A percentile compares a stretch with the other conserved stretches of the same genome.
Conservation (phyloP, 306 rosid species). For the Trichosanthes truncata region DNA sequence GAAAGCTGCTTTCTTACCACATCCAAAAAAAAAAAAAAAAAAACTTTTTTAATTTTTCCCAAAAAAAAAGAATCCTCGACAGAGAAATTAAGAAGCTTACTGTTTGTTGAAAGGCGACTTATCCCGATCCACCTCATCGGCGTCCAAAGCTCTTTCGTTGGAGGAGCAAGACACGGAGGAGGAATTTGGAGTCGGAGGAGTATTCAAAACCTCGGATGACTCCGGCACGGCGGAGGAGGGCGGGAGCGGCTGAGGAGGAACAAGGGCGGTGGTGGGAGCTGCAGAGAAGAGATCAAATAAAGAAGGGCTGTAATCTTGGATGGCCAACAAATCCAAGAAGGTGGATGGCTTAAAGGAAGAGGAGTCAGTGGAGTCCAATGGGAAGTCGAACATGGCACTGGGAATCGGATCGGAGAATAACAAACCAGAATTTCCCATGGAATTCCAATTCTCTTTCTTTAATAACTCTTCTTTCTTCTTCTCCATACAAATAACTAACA, state of each 20-base stretch:
- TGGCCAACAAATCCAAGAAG: constrained; percentile 22
- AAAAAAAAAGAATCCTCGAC: not conserved
- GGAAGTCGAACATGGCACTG: constrained; percentile 15
- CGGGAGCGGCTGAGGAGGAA: not conserved
- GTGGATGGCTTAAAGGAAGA: constrained; percentile 4
- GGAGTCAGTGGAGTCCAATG: constrained; percentile 6
- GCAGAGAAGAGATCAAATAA: constrained; percentile 35
- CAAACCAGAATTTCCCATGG: not conserved
- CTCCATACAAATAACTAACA: not conserved
- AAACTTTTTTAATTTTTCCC: too few relatives aligned
- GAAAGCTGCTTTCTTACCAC: not conserved
- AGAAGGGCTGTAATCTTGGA: constrained; percentile 18
- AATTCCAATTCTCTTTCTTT: not conserved
- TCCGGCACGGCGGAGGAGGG: constrained; percentile 14
- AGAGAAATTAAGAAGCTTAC: constrained; percentile 23
- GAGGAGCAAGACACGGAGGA: constrained; percentile 36
- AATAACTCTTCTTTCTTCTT: not conserved
- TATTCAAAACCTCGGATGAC: constrained; percentile 37
- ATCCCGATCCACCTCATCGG: constrained; percentile 26
- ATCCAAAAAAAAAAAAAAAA: not conserved
- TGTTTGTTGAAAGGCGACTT: constrained; percentile 24
- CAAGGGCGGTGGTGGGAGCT: too few relatives aligned
- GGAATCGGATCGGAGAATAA: constrained; percentile 9
- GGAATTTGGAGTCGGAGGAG: constrained; percentile 32
- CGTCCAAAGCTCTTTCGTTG: constrained; percentile 13